Conservation (phyloP, 495 filamentous ascomycete genomes). For the Platismatia glauca region DNA sequence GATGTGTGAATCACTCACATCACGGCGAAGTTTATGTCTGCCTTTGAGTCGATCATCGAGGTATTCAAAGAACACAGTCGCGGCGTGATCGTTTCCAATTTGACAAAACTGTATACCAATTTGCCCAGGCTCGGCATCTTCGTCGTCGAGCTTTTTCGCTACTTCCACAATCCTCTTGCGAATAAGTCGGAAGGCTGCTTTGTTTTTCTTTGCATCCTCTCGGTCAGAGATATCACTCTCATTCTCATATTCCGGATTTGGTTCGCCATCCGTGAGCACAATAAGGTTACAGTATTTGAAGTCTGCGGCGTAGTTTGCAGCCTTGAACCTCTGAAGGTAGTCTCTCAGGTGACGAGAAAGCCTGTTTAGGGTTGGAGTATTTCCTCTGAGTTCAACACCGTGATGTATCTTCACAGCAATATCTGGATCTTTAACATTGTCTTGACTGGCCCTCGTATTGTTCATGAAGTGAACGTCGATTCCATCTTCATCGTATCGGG, state of each 20-base stretch:
- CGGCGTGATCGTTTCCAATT: conserved; percentile 1
- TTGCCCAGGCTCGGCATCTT: background rate
- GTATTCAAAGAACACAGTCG: background rate
- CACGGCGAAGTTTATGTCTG: background rate
- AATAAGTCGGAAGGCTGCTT: conserved; percentile 1
- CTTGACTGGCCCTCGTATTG: background rate
- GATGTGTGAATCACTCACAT: background rate
- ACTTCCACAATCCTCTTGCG: conserved; percentile 3
- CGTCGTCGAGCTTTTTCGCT: conserved; percentile 1
- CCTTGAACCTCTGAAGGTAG: background rate
- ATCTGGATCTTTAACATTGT: background rate
- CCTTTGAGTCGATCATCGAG: conserved; percentile 1
- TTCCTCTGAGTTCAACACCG: background rate
- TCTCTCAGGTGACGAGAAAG: background rate
- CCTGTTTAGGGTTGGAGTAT: background rate
- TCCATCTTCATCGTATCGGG: background rate
- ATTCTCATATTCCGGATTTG: background rate
- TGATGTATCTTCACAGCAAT: background rate
- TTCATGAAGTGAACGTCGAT: background rate
- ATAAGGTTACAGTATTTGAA: conserved; percentile 3
- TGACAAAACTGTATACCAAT: background rate
- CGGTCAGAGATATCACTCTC: background rate
- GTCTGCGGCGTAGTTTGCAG: background rate
- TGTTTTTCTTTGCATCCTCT: background rate
- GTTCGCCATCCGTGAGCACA: conserved; percentile 4